A percentile compares a stretch with the other conserved stretches of the same genome.
phyloP scores from a whole-genome alignment of 2,329 filamentous ascomycete genomes.

The Diaporthe longicolla region DNA sequence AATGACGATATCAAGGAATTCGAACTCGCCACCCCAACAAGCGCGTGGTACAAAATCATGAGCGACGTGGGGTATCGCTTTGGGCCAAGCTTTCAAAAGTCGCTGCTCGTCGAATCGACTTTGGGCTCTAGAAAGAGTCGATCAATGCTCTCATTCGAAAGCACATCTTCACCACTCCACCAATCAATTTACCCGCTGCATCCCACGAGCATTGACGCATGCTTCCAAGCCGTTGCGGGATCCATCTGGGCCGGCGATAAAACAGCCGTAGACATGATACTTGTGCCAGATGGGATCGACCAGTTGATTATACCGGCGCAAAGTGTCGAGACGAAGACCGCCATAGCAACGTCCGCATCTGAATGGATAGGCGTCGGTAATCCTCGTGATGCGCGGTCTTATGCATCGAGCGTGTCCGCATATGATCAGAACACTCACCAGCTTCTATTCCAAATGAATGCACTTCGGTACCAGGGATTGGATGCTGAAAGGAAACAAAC shows the following conservation, averaged over 20 bases:
- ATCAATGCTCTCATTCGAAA: background rate
- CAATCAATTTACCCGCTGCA: slow-evolving; percentile 19
- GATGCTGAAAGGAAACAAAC: slow-evolving; percentile 16
- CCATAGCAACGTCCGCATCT: background rate
- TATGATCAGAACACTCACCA: background rate
- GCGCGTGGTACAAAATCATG: slow-evolving; percentile 13
- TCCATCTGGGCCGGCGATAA: background rate
- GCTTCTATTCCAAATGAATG: background rate
- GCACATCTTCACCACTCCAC: background rate
- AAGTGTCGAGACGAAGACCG: background rate
- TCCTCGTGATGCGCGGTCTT: background rate
- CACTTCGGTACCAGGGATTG: background rate
- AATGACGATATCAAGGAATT: slow-evolving; percentile 11
- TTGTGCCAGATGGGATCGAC: no score
- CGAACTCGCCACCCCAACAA: background rate
- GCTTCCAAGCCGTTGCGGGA: slow-evolving; percentile 7
- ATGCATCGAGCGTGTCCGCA: background rate
- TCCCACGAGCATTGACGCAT: slow-evolving; percentile 8
- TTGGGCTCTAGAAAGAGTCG: background rate
- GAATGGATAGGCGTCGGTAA: background rate
- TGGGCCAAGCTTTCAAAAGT: slow-evolving; percentile 8
- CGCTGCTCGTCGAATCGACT: background rate
- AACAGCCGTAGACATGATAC: background rate
- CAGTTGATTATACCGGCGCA: background rate
- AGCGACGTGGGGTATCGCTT: slow-evolving; percentile 5